Evolutionary conservation across 2,329 filamentous ascomycete genomes (phyloP).

Genomic region (Pseudodiploospora longispora): DNA sequence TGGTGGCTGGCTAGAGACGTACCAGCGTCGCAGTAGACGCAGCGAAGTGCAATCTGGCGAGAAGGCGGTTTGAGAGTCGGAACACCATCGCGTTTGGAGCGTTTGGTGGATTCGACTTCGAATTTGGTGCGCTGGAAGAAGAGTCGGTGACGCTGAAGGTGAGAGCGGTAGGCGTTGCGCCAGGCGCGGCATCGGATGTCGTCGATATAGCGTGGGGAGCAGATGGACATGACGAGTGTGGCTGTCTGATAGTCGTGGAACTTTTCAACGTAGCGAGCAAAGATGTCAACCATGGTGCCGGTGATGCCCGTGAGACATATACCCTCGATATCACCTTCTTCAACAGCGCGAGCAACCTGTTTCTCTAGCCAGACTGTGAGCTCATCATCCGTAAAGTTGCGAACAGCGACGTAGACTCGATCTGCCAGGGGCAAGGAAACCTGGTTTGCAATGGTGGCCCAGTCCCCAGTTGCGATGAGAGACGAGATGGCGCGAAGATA

Average conservation of each 20-base stretch:
- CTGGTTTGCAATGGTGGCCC: conserved; percentile 66
- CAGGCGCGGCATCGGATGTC: conserved; percentile 69
- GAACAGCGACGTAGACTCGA: conserved; percentile 64
- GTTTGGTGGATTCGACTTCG: conserved; percentile 66
- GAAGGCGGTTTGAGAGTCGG: conserved; percentile 57
- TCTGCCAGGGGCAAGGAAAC: conserved; percentile 66
- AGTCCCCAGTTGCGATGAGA: conserved; percentile 68
- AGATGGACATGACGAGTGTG: conserved; percentile 65
- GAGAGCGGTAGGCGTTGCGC: conserved; percentile 63
- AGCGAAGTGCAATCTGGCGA: conserved; percentile 66
- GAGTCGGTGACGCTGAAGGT: conserved; percentile 63
- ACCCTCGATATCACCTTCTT: conserved; percentile 65
- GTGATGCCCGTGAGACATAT: conserved; percentile 72
- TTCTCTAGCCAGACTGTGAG: conserved; percentile 61
- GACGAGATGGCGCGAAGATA: conserved; percentile 74
- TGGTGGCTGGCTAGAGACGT: conserved; percentile 39
- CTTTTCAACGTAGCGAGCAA: conserved; percentile 67
- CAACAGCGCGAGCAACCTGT: conserved; percentile 52
- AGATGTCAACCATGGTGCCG: conserved; percentile 63
- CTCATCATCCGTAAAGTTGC: conserved; percentile 54
- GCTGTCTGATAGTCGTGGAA: conserved; percentile 75
- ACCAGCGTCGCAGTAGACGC: conserved; percentile 65
- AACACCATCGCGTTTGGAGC: conserved; percentile 54
- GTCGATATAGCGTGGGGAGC: conserved; percentile 66
- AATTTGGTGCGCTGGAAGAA: conserved; percentile 72